phyloP scores from a whole-genome alignment of 257 asterid genomes.

The Jaltomata sinuosa region DNA sequence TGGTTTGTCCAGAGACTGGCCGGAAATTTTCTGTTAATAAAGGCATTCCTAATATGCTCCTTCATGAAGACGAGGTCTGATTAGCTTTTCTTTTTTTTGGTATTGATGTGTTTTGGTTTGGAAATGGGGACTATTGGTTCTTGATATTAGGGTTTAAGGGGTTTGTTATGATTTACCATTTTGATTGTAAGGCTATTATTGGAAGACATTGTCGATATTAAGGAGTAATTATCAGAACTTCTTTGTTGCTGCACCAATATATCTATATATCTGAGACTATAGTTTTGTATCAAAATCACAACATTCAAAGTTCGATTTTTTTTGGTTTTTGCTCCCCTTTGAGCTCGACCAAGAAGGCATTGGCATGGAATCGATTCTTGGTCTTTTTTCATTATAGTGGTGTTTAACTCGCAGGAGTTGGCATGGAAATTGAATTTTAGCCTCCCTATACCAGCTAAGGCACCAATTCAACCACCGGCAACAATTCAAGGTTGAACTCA shows the following conservation, averaged over 20 bases:
- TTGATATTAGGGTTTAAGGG: slow-evolving; percentile 7
- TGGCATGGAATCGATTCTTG: too few species aligned
- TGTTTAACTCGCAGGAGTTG: too few species aligned
- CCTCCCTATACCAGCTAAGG: too few species aligned
- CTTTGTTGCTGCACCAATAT: neutral
- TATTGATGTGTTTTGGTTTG: slow-evolving; percentile 6
- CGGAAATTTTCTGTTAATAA: slow-evolving; percentile 75
- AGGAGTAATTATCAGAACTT: neutral
- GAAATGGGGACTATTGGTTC: neutral
- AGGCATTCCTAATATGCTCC: slow-evolving; percentile 92
- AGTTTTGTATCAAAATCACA: neutral
- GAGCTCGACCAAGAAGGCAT: too few species aligned
- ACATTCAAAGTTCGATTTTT: neutral
- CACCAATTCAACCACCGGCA: too few species aligned
- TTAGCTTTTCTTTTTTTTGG: neutral
- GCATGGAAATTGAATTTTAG: too few species aligned
- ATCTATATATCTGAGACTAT: neutral
- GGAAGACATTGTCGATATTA: neutral
- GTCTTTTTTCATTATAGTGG: too few species aligned
- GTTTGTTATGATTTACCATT: neutral
- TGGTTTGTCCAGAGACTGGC: slow-evolving; percentile 85
- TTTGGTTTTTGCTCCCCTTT: too few species aligned
- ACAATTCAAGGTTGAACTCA: neutral
- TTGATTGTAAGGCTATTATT: neutral
- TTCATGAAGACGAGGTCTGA: slow-evolving; percentile 91